Percentiles rank a stretch among this genome's conserved stretches.
These are phyloP conservation scores for Boletus reticuloceps DNA, from an alignment of 768 basidiomycete genomes.

Conservation along the genomic window DNA sequence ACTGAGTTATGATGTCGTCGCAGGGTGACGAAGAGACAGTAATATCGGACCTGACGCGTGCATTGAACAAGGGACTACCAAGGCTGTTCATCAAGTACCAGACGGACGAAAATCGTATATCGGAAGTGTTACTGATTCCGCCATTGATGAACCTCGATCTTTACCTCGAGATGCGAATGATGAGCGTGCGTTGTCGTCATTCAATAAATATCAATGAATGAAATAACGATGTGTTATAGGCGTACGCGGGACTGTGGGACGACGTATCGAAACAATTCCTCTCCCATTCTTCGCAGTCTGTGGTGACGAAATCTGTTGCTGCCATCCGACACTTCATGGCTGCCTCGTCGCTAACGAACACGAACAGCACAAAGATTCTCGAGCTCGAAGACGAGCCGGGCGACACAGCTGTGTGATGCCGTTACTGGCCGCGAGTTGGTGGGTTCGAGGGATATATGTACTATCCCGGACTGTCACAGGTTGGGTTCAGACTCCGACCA, in stretches of 20 bases:
- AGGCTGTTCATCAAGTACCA: slow-evolving; percentile 91
- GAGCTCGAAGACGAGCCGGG: no score
- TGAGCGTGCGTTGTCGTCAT: slow-evolving; percentile 50
- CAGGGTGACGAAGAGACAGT: slow-evolving; percentile 74
- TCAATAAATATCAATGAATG: background rate
- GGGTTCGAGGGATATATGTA: no score
- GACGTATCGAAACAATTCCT: slow-evolving; percentile 90
- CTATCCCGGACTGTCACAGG: no score
- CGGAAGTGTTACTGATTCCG: slow-evolving; percentile 76
- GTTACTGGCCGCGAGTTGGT: slow-evolving; percentile 63
- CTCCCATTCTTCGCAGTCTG: slow-evolving; percentile 80
- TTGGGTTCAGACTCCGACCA: no score
- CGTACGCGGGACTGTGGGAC: slow-evolving; percentile 88
- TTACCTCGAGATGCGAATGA: slow-evolving; percentile 93
- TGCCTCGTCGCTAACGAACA: slow-evolving; percentile 73
- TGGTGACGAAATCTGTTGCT: slow-evolving; percentile 68
- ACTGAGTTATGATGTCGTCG: background rate
- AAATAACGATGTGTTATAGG: slow-evolving; percentile 41
- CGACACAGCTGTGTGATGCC: slow-evolving; percentile 72
- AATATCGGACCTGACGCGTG: slow-evolving; percentile 75
- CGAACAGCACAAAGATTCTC: slow-evolving; percentile 83
- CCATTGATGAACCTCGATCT: slow-evolving; percentile 85
- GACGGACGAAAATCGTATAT: slow-evolving; percentile 78
- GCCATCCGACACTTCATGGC: slow-evolving; percentile 71
- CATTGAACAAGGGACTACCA: slow-evolving; percentile 84